Evolutionary conservation across 23 red algal species (phyloP).

Genomic region (Gracilaria gracilis): DNA sequence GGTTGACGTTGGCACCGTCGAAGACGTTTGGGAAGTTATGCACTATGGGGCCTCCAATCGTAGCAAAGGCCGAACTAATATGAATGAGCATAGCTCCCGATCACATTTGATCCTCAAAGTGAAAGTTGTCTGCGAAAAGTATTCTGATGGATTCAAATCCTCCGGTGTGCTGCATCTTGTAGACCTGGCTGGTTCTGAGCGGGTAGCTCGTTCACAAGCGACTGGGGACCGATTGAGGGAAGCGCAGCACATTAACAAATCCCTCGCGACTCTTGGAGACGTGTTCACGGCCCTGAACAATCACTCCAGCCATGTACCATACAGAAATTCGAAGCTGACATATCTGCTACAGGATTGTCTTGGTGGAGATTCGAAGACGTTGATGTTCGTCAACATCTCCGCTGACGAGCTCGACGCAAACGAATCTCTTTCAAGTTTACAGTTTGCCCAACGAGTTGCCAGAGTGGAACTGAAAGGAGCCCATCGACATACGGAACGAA

Average conservation of each 20-base stretch:
- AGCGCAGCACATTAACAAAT: conserved; percentile 99
- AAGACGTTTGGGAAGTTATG: conserved; percentile 92
- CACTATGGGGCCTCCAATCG: conserved; percentile 71
- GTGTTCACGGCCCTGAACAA: conserved; percentile 85
- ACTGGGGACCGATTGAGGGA: conserved; percentile 89
- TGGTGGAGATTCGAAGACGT: conserved; percentile 97
- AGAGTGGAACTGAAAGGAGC: conserved; percentile 79
- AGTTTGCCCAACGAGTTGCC: conserved; percentile 92
- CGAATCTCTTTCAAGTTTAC: conserved; percentile 86
- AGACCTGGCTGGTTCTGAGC: conserved; percentile 96
- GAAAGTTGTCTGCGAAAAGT: conserved; percentile 70
- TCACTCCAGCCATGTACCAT: conserved; percentile 88
- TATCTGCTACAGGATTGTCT: conserved; percentile 93
- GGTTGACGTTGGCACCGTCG: conserved; percentile 71
- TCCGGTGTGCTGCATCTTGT: conserved; percentile 90
- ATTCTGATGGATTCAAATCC: conserved; percentile 62
- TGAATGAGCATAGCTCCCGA: conserved; percentile 94
- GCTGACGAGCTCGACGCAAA: conserved; percentile 67
- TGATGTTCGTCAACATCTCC: conserved; percentile 99
- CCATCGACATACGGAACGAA: conserved; percentile 77
- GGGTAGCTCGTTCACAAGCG: conserved; percentile 81
- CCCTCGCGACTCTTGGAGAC: conserved; percentile 93
- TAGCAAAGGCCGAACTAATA: conserved; percentile 74
- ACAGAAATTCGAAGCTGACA: conserved; percentile 94
- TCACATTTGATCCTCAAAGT: conserved; percentile 94